Evolutionary conservation across 768 basidiomycete genomes (phyloP), one percentile per base, ranked within the genome.

Genomic region (Mycena belliarum): DNA sequence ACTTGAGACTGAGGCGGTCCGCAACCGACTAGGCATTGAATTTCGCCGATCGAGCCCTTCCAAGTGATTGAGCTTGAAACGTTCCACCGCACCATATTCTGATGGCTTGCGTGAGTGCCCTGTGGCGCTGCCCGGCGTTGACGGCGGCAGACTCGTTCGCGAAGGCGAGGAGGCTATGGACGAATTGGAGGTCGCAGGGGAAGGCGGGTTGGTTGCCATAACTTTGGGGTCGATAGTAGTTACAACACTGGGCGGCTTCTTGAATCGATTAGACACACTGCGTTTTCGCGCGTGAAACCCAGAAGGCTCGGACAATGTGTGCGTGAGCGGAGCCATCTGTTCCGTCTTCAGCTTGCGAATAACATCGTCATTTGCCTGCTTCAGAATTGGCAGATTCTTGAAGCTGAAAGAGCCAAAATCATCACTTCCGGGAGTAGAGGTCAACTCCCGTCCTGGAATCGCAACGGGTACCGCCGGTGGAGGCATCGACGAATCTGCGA

Each of bases 401-500:
- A 95, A 99, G 73, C 89, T 94, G 78, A 99, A 99, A 0, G 93
- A 88, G 21, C 97, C 97, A 74, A 98, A 99, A 67, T 98, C 95
- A 66, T 96, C 93, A 62, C 83, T 85, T 18, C 82, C 82, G 32
- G 86, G 82, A 26, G 88, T 82, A 7, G 75, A 69, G 18, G 73
- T 75, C 6, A 69, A 67, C 1, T 73, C 72, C 12, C 82, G 78
- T 32, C 50, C 65, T 63, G 58, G 60, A 26, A 78, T 73, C 15
- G 82, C 75, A 12, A 80, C 68, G 8, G 81, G 77, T 38, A 76
- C 56, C 20, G 78, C 66, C 48, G 77, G 73, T 32, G 81, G 77
- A 54, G 78, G 73, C 65, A 75, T 69, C 37, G 74, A 71, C 16
- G 76, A 65, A 55, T 73, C 75, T 15, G 71, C 72, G 16, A 73